Evolutionary conservation across 2,329 filamentous ascomycete genomes (phyloP).

Genomic region (Nothomitra cinnamomea): DNA sequence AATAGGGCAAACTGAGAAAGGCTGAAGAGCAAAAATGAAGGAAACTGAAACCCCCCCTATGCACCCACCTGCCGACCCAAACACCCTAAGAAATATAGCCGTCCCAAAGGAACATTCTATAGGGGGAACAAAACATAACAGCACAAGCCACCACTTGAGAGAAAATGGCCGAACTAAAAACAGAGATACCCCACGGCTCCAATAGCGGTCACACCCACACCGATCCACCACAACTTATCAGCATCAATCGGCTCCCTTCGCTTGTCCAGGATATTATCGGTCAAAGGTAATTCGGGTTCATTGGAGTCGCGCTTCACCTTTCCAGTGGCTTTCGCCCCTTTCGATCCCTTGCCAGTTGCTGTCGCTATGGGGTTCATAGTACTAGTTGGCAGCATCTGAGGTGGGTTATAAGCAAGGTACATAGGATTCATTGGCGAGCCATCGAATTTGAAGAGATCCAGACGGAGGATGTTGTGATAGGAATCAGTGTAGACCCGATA

Average conservation of each 20-base stretch:
- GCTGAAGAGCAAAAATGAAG: too few species aligned
- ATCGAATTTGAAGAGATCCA: conserved; percentile 47
- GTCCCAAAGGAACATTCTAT: not conserved
- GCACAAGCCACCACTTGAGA: not conserved
- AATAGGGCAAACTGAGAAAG: too few species aligned
- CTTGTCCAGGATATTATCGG: conserved; percentile 16
- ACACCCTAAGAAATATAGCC: too few species aligned
- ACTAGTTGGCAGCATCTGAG: conserved; percentile 51
- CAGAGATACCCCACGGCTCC: conserved; percentile 21
- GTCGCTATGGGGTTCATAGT: conserved; percentile 41
- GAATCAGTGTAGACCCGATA: conserved; percentile 28
- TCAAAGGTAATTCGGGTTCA: conserved; percentile 12
- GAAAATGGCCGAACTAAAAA: conserved; percentile 8
- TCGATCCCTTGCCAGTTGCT: conserved; percentile 19
- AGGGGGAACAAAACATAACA: not conserved
- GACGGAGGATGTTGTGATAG: conserved; percentile 43
- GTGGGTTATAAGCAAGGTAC: conserved; percentile 45
- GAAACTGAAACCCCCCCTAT: too few species aligned
- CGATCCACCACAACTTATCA: conserved; percentile 30
- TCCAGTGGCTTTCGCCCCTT: conserved; percentile 21
- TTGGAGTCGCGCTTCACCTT: conserved; percentile 13
- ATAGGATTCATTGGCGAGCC: conserved; percentile 49
- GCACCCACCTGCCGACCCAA: too few species aligned
- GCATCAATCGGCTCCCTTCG: conserved; percentile 21
- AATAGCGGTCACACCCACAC: conserved; percentile 27